Evolutionary conservation across 176 grass and related monocot genomes (phyloP).

Genomic region (Phoenix roebelenii): DNA sequence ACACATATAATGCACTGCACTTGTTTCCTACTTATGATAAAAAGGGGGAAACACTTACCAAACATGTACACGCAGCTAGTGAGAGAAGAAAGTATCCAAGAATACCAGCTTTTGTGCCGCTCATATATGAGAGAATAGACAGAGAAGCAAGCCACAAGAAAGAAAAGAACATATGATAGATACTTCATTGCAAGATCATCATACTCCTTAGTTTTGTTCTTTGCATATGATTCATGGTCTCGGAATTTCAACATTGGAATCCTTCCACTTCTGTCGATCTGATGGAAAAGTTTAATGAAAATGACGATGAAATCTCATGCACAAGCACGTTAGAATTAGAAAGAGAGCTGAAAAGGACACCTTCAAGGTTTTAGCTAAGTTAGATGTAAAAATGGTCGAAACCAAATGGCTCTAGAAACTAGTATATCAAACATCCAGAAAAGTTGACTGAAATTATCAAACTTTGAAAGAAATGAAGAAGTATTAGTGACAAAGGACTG

Average conservation of each 20-base stretch:
- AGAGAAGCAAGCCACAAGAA: constrained; percentile 61
- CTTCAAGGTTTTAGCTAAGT: not conserved
- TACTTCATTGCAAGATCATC: constrained; percentile 98
- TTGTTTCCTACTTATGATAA: not conserved
- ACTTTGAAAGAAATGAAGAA: no score
- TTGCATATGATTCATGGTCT: constrained; percentile 82
- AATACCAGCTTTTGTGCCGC: constrained; percentile 98
- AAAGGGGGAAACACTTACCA: constrained; percentile 42
- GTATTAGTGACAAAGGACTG: no score
- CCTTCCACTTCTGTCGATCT: constrained; percentile 92
- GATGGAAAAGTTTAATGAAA: not conserved
- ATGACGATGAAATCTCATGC: no score
- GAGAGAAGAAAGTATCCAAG: constrained; percentile 97
- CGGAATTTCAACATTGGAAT: constrained; percentile 76
- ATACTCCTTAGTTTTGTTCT: constrained; percentile 99
- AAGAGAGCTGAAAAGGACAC: not conserved
- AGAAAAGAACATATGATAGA: constrained; percentile 74
- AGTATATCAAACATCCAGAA: not conserved
- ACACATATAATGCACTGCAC: no score
- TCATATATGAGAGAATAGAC: constrained; percentile 93
- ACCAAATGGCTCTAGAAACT: no score
- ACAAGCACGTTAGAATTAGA: not conserved
- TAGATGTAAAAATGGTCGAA: no score
- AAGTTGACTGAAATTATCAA: not conserved
- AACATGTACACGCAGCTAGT: constrained; percentile 99